Conservation (phyloP, 2,329 filamentous ascomycete genomes). For the Calonectria hongkongensis region DNA sequence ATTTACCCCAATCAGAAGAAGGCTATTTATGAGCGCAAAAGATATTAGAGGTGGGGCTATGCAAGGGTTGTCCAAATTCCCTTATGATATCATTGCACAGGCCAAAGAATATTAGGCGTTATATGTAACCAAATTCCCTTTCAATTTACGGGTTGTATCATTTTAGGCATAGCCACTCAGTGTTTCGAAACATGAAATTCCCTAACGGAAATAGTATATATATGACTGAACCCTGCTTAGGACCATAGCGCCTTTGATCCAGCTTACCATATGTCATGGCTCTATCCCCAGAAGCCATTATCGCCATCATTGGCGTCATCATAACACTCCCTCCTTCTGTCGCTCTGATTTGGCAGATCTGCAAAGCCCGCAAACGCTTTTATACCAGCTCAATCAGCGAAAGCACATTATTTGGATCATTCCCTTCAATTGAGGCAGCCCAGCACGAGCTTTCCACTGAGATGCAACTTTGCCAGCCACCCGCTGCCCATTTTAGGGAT, state of each 20-base stretch:
- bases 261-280: background rate
- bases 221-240: background rate
- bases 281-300: background rate
- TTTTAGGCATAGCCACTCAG: background rate
- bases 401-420: background rate
- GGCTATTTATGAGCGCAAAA: background rate
- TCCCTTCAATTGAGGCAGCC: background rate
- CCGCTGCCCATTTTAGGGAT: too few relatives aligned
- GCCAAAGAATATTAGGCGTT: background rate
- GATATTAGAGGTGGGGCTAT: background rate
- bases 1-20: background rate
- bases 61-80: background rate
- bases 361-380: background rate
- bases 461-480: too few relatives aligned
- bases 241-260: rapidly evolving
- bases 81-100: background rate
- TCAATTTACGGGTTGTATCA: background rate
- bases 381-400: background rate
- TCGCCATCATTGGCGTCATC: background rate
- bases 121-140: background rate
- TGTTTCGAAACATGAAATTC: background rate
- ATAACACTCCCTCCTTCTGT: background rate
- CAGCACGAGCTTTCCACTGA: too few relatives aligned
- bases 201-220: background rate
- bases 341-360: background rate